phyloP scores from a whole-genome alignment of 805 yeast species.

The Candida silvatica region DNA sequence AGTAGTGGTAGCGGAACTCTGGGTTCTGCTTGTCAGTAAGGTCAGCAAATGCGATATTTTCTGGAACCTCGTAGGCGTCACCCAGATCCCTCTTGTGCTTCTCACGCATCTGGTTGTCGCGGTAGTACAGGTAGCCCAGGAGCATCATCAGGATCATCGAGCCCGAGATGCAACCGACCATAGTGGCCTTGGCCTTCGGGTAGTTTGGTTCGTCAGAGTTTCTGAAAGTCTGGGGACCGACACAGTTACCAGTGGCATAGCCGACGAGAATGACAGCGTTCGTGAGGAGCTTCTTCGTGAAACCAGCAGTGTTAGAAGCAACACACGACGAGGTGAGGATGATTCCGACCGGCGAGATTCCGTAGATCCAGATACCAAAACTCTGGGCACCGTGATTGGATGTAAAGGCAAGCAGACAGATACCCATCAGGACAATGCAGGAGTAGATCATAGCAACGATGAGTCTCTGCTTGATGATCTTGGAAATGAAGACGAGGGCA shows the following conservation, averaged over 20 bases:
- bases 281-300: slow-evolving; percentile 55
- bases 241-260: slow-evolving; percentile 55
- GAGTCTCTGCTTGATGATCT: slow-evolving; percentile 20
- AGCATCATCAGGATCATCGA: slow-evolving; percentile 7
- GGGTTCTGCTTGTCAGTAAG: slow-evolving; percentile 45
- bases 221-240: slow-evolving; percentile 68
- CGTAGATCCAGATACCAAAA: slow-evolving; percentile 20
- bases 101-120: slow-evolving; percentile 36
- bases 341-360: slow-evolving; percentile 15
- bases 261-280: slow-evolving; percentile 50
- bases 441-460: slow-evolving; percentile 14
- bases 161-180: slow-evolving; percentile 36
- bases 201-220: slow-evolving; percentile 48
- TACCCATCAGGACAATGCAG: slow-evolving; percentile 12
- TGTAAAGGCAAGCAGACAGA: slow-evolving; percentile 24
- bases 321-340: slow-evolving; percentile 14
- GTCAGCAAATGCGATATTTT: slow-evolving; percentile 23
- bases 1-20: slow-evolving; percentile 36
- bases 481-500: slow-evolving; percentile 12
- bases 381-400: slow-evolving; percentile 12
- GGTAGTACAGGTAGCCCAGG: slow-evolving; percentile 18
- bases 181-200: slow-evolving; percentile 41
- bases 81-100: slow-evolving; percentile 18
- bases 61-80: slow-evolving; percentile 5
- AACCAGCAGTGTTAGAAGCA: slow-evolving; percentile 46